phyloP scores from a whole-genome alignment of 345 rosid species.

The Acer yangbiense region DNA sequence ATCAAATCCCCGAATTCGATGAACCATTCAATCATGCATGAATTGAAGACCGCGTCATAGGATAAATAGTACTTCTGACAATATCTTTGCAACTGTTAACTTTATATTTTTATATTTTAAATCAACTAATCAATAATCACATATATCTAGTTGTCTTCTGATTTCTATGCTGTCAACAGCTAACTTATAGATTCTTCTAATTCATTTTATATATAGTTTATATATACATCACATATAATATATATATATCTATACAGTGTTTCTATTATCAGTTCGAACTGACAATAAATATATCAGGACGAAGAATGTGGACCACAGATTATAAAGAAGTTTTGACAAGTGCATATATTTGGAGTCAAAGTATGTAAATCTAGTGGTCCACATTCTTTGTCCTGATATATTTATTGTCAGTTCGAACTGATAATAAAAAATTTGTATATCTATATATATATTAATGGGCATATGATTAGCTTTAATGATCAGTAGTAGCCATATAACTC shows the following conservation, averaged over 20 bases:
- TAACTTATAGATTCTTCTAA: background rate
- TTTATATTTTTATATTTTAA: background rate
- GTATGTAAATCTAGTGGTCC: too few species aligned
- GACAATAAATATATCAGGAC: too few species aligned
- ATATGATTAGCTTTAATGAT: background rate
- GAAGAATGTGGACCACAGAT: too few species aligned
- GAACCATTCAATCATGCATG: background rate
- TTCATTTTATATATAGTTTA: background rate
- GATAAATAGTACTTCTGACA: background rate
- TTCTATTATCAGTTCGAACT: too few species aligned
- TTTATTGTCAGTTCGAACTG: too few species aligned
- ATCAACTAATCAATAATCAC: background rate
- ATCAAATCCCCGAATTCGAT: background rate
- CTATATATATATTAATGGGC: background rate
- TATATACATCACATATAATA: background rate
- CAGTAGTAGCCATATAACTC: background rate
- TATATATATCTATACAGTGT: too few species aligned
- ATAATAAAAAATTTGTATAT: too few species aligned
- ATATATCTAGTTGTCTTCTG: background rate
- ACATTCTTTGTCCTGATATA: too few species aligned
- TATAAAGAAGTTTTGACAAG: too few species aligned
- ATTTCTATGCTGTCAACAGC: slow-evolving; percentile 16
- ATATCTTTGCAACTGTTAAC: background rate
- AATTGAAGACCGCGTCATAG: slow-evolving; percentile 8
- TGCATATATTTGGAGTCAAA: too few species aligned